phyloP scores from a whole-genome alignment of 495 filamentous ascomycete genomes.

The Aspergillus steynii region DNA sequence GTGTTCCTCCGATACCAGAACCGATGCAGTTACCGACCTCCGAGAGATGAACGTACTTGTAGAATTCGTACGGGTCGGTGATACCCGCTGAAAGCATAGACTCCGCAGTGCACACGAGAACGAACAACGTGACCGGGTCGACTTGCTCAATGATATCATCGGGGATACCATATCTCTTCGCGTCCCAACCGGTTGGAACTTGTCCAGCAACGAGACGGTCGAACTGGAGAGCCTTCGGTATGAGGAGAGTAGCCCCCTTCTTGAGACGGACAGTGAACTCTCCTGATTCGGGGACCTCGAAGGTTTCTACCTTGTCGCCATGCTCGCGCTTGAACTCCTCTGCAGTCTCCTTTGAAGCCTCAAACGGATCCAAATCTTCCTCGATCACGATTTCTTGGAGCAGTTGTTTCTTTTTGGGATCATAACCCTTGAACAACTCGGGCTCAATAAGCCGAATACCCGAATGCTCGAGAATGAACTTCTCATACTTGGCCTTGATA shows the following conservation, averaged over 20 bases:
- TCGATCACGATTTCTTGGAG: slow-evolving; percentile 96
- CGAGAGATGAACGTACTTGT: slow-evolving; percentile 98
- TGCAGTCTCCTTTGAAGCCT: slow-evolving; percentile 94
- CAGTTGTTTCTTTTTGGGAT: slow-evolving; percentile 97
- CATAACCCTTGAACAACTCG: slow-evolving; percentile 94
- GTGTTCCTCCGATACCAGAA: slow-evolving; percentile 93
- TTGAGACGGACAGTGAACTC: slow-evolving; percentile 92
- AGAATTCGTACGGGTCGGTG: slow-evolving; percentile 99
- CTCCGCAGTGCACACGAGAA: slow-evolving; percentile 91
- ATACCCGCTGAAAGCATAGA: slow-evolving; percentile 89
- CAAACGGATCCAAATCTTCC: slow-evolving; percentile 95
- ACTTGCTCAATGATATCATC: slow-evolving; percentile 98
- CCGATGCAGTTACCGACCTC: slow-evolving; percentile 98
- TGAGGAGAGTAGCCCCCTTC: slow-evolving; percentile 90
- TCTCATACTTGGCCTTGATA: slow-evolving; percentile 94
- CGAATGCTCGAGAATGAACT: slow-evolving; percentile 91
- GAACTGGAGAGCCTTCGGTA: slow-evolving; percentile 95
- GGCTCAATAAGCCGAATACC: slow-evolving; percentile 98
- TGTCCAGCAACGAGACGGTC: slow-evolving; percentile 97
- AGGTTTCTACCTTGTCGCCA: slow-evolving; percentile 95
- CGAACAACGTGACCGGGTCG: slow-evolving; percentile 91
- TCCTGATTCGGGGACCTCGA: slow-evolving; percentile 90
- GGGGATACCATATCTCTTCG: slow-evolving; percentile 89
- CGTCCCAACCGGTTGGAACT: slow-evolving; percentile 95
- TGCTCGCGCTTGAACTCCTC: slow-evolving; percentile 97